A percentile compares a stretch with the other conserved stretches of the same genome.
Evolutionary conservation across 176 grass and related monocot species (phyloP).

Genomic region (bread wheat (Triticum aestivum)): DNA sequence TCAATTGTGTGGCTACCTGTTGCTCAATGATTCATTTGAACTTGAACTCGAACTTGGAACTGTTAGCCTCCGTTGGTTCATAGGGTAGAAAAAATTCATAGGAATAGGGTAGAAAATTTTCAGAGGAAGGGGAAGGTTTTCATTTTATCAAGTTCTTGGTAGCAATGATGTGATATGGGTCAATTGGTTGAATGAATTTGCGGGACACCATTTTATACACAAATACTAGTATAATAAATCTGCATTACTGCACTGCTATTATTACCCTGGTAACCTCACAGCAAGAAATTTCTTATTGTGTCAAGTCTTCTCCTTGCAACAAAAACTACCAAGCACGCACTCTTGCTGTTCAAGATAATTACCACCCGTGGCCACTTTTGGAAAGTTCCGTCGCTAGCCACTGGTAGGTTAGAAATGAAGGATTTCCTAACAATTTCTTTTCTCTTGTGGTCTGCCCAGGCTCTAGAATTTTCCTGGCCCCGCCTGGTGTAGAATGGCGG

Average conservation of each 20-base stretch:
- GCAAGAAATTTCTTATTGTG: not conserved
- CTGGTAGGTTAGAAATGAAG: not conserved
- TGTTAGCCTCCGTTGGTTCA: not conserved
- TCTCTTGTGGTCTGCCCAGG: not conserved
- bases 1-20: too few species aligned
- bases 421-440: not conserved
- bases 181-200: not conserved
- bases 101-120: not conserved
- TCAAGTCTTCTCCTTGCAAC: not conserved
- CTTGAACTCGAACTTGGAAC: not conserved
- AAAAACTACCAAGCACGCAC: not conserved
- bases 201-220: too few species aligned
- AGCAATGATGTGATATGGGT: not conserved
- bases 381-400: not conserved
- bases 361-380: not conserved
- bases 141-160: not conserved
- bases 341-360: not conserved
- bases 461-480: not conserved
- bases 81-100: too few species aligned
- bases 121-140: not conserved
- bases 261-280: not conserved
- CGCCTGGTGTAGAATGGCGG: slow-evolving; percentile 28
- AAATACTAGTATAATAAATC: too few species aligned
- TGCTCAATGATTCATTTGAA: not conserved
- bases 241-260: too few species aligned